Percentiles rank a stretch among this genome's conserved stretches.
Evolutionary conservation across 2,329 filamentous ascomycete species (phyloP).

Genomic region (Ascochyta pisi): DNA sequence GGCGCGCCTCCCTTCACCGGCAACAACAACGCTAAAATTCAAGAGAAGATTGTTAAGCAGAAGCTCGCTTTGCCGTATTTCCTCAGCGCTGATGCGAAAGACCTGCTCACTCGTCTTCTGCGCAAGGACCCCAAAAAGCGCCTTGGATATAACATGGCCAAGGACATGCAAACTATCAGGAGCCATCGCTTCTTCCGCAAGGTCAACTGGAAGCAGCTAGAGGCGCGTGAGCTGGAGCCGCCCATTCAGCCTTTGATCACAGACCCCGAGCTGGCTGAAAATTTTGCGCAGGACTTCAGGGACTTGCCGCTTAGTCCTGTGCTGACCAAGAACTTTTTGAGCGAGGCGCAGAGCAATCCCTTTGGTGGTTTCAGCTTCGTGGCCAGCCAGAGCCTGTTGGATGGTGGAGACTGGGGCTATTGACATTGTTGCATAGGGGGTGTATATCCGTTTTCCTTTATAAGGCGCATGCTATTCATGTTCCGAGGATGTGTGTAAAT

Average conservation of each 20-base stretch:
- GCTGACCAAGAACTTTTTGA: constrained; percentile 37
- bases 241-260: constrained; percentile 95
- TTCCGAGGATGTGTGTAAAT: neutral
- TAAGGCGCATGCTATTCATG: neutral
- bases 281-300: constrained; percentile 94
- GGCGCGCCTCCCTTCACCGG: constrained; percentile 90
- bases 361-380: constrained; percentile 64
- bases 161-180: constrained; percentile 85
- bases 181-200: constrained; percentile 95
- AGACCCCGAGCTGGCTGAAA: constrained; percentile 94
- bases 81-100: constrained; percentile 89
- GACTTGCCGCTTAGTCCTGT: constrained; percentile 80
- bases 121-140: constrained; percentile 93
- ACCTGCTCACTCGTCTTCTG: constrained; percentile 85
- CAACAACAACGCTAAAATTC: constrained; percentile 91
- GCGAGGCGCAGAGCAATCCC: constrained; percentile 51
- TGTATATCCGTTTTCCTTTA: neutral
- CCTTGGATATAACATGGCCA: constrained; percentile 85
- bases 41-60: constrained; percentile 93
- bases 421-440: constrained; percentile 19
- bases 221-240: constrained; percentile 79
- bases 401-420: constrained; percentile 44
- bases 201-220: constrained; percentile 92
- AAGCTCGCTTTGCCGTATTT: constrained; percentile 91
- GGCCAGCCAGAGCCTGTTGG: constrained; percentile 58